Evolutionary conservation across 257 asterid genomes (phyloP), one percentile per base, ranked within the genome.

Genomic region (Linaria vulgaris): DNA sequence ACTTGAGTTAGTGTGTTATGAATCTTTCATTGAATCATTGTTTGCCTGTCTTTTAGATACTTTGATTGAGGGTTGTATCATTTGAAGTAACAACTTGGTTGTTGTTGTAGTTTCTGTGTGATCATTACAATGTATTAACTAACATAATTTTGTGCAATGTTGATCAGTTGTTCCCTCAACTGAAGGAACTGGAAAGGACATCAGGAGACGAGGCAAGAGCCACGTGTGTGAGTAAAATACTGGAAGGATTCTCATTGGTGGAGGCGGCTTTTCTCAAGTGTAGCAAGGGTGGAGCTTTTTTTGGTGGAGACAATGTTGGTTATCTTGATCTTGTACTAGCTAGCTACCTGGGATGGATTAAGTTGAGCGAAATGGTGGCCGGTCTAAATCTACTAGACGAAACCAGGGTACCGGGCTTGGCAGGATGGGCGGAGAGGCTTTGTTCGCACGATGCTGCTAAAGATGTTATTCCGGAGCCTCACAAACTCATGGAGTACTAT

Each of bases 301-400:
- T 79, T 27, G 83, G 88, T 12, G 89, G 85, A 25, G 90, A 85
- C 12, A 70, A 41, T 15, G 70, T 82, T 39, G 94, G 94, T 2
- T 83, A 65, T 61, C 20, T 85, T 30, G 96, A 85, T 73, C 67
- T 83, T 50, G 88, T 82, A 6, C 69, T 85, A 15, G 96, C 94
- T 1, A 48, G 82, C 61, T 79, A 44, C 63, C 23, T 82, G 59
- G 86, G 74, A 9, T 85, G 90, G 90, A n/a, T 83, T 0, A 71
- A 65, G 38, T 77, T 79, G 17, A 61, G 39, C 1, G 92, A 79
- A 58, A 44, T 59, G 7, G 30, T 64, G 20, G 48, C 6, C 49
- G 73, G 71, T 11, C 10, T 69, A 21, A 79, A 69, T 1, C 24
- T 85, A 37, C 48, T 82, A 9, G 88, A 83, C 54, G 84, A 67